phyloP scores from a whole-genome alignment of 164 flowering plant species.

The Euptelea pleiosperma region DNA sequence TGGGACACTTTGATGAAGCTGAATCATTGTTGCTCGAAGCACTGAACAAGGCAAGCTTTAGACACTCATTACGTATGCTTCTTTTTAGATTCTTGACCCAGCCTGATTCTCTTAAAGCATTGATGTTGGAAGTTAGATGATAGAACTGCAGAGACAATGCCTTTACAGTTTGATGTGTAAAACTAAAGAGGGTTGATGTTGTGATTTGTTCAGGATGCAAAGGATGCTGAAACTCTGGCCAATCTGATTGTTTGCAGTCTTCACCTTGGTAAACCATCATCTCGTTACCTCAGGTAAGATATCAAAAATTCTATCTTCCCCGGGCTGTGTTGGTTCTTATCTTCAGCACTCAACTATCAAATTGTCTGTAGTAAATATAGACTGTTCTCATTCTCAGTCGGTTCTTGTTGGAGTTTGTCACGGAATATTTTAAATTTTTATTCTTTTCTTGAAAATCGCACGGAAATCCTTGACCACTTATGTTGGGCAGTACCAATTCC shows the following conservation, averaged over 20 bases:
- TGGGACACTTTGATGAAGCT: slow-evolving; percentile 94
- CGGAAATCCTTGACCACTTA: too few relatives aligned
- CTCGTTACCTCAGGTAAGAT: slow-evolving; percentile 77
- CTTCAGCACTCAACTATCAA: neutral
- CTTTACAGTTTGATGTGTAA: slow-evolving; percentile 1
- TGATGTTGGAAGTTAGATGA: slow-evolving; percentile 3
- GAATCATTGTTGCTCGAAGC: slow-evolving; percentile 86
- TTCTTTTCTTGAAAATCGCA: too few relatives aligned
- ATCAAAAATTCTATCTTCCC: neutral
- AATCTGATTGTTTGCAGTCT: slow-evolving; percentile 92
- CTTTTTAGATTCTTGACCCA: neutral
- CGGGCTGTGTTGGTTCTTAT: neutral
- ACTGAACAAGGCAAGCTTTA: slow-evolving; percentile 67
- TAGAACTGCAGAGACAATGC: neutral
- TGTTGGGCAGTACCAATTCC: too few relatives aligned
- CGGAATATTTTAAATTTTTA: too few relatives aligned
- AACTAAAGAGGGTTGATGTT: slow-evolving; percentile 10
- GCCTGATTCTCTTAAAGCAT: neutral
- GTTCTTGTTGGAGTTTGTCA: too few relatives aligned
- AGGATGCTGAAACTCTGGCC: slow-evolving; percentile 92
- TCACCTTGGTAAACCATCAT: slow-evolving; percentile 80
- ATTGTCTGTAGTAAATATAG: too few relatives aligned
- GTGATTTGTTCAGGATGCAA: slow-evolving; percentile 71
- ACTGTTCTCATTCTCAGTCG: too few relatives aligned
- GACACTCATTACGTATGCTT: neutral